Base-by-base conservation (phyloP, 2,329 filamentous ascomycete genomes). In the Calonectria montana region DNA sequence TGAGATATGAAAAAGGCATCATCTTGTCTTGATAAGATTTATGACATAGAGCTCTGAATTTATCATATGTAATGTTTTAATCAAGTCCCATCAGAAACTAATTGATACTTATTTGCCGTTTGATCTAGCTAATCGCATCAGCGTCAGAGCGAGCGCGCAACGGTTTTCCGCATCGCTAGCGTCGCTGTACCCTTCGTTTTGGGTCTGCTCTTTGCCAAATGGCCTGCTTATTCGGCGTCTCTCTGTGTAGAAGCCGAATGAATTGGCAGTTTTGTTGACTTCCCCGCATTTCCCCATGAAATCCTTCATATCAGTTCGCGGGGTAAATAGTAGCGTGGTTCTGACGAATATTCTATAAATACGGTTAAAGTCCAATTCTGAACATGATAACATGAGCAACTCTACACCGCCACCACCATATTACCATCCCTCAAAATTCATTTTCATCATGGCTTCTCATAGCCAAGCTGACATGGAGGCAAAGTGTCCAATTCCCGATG, bases 211-310 rank as follows among this genome's bases (percentile, higher is more conserved):
- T 2, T 29, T 41, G 29, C 43, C 25, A 39, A 21, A 25, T 16
- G 7, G 39, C 39, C 25, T 43, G 43, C 47, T 23, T 37, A 55
- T 23, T 55, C 63, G 47, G 47, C 63, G 55, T 53, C 37, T 55
- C 18, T 10, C 12, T 2, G 23, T 2, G 39, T 35, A 65, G 63
- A 55, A 41, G 62, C 62, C 62, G 62, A 65, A 25, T 41, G 7
- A 45, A 35, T 25, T 12, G 23, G 18, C 35, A 48, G 4, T 35
- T 13, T 37, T 47, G 16, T 25, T 25, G n/a, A 13, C 29, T 65
- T 48, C 62, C 62, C 62, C 62, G 62, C 45, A 65, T 37, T 41
- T 25, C 62, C 62, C 62, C 31, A 25, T 47, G 39, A 41, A 16
- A 25, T 50, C n/a, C 12, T 25, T 31, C 21, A 16, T 21, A 29